Conservation (phyloP, 2,329 filamentous ascomycete genomes). For the Colletotrichum aenigma region DNA sequence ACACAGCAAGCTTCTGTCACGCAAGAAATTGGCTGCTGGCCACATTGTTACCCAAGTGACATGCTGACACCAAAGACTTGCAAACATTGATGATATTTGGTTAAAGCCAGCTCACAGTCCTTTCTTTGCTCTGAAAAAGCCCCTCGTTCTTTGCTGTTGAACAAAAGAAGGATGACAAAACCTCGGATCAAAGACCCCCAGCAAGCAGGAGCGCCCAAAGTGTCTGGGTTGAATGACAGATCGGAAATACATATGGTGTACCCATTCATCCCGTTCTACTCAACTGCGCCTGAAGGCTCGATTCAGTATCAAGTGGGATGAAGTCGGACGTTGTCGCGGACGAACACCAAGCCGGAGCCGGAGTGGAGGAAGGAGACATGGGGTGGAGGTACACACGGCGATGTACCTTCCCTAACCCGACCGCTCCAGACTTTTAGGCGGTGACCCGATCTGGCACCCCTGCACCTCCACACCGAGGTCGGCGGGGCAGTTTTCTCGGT, state of each 20-base stretch:
- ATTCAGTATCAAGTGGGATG: background rate
- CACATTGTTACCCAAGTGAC: background rate
- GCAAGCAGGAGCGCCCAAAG: background rate
- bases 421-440: background rate
- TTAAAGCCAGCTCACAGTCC: background rate
- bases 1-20: background rate
- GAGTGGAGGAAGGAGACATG: background rate
- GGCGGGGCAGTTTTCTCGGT: constrained; percentile 20
- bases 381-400: background rate
- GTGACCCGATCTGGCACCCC: constrained; percentile 1
- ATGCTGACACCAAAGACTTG: background rate
- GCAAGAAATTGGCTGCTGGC: background rate
- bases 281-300: background rate
- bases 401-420: background rate
- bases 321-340: background rate
- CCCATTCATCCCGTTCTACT: background rate
- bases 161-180: background rate
- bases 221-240: background rate
- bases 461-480: constrained; percentile 2
- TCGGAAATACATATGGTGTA: background rate
- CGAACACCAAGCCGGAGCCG: background rate
- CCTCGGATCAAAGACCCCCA: background rate
- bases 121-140: background rate
- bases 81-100: background rate
- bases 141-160: background rate